Evolutionary conservation across 1,284 basidiomycete species (phyloP), one percentile per base, ranked within the genome.

Genomic region (Ceraceosorus guamensis): DNA sequence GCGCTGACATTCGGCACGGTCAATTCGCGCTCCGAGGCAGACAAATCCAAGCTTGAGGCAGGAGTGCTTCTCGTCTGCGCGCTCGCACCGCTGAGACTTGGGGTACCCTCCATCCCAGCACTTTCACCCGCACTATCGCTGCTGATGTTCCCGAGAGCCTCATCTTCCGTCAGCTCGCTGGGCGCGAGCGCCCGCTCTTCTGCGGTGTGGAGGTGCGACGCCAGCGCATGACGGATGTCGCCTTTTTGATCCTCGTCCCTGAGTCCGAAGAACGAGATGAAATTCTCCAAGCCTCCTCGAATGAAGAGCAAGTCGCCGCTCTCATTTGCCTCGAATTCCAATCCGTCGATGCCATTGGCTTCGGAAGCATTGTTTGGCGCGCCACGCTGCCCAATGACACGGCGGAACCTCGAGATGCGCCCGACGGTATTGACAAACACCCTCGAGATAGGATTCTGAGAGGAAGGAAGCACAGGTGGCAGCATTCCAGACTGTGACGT

Each of bases 391-490:
- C 48, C 48, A 5, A 53, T 13, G 13, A 35, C 13, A 10, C 52
- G 52, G 64, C 82, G 87, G 85, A 88, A 88, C n/a, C 86, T 79
- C 6, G 88, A 87, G 13, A 90, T 77, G 3, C 85, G 82, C 2
- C 87, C 86, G 50, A 89, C 85, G 0, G 88, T 88, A 76, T 85
- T 87, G 46, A 87, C 86, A 50, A 90, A 83, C 10, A 82, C 88
- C 4, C 86, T 81, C 0, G 87, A 88, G 31, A 89, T 78, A 0
- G 84, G 80, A 65, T 80, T 85, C 8, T 65, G 52, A 5, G 64
- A 48, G 8, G 67, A 33, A 60, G 61, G 50, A 64, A 61, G 67
- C 56, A 46, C 60, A 46, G 43, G 70, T 3, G 24, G 24, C 24
- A 24, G 24, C 24, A 47, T 24, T 24, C 24, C 24, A 24, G 24